phyloP scores from a whole-genome alignment of 305 asterid genomes.

The Stenogyne calaminthoides region DNA sequence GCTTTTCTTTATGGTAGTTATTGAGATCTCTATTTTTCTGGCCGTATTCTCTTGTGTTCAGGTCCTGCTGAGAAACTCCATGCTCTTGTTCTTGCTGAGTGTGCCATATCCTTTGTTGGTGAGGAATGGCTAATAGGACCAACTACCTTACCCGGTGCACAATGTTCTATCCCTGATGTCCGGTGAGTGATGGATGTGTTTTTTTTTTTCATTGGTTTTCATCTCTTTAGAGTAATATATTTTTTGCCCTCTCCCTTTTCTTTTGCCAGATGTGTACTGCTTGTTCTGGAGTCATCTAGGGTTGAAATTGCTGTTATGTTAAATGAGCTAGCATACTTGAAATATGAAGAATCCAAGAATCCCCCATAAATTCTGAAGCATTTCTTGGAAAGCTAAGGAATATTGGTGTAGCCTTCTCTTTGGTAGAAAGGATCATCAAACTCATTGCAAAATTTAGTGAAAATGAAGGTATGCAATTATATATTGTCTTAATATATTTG shows the following conservation, averaged over 20 bases:
- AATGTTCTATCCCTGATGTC: constrained; percentile 55
- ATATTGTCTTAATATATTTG: constrained; percentile 9
- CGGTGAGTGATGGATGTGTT: constrained; percentile 48
- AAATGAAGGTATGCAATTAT: constrained; percentile 56
- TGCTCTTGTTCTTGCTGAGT: constrained; percentile 82
- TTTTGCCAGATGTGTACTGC: constrained; percentile 71
- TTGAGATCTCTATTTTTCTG: constrained; percentile 9
- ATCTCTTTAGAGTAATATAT: constrained; percentile 12
- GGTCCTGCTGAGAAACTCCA: constrained; percentile 76
- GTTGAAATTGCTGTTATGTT: constrained; percentile 91
- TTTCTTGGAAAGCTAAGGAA: constrained; percentile 55
- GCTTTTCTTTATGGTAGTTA: constrained; percentile 17
- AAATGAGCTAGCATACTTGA: constrained; percentile 78
- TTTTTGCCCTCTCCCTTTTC: constrained; percentile 24
- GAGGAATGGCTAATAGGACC: constrained; percentile 82
- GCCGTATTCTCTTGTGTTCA: constrained; percentile 41
- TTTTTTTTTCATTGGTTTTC: constrained; percentile 22
- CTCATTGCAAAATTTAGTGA: constrained; percentile 66
- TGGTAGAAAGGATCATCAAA: constrained; percentile 84
- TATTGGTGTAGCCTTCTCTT: constrained; percentile 75
- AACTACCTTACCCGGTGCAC: constrained; percentile 44
- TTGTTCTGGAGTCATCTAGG: constrained; percentile 87
- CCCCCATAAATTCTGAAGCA: constrained; percentile 52
- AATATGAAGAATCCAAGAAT: constrained; percentile 64
- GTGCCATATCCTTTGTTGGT: constrained; percentile 66